Conservation (phyloP, 495 filamentous ascomycete genomes). For the Mytilinidion resinicola region DNA sequence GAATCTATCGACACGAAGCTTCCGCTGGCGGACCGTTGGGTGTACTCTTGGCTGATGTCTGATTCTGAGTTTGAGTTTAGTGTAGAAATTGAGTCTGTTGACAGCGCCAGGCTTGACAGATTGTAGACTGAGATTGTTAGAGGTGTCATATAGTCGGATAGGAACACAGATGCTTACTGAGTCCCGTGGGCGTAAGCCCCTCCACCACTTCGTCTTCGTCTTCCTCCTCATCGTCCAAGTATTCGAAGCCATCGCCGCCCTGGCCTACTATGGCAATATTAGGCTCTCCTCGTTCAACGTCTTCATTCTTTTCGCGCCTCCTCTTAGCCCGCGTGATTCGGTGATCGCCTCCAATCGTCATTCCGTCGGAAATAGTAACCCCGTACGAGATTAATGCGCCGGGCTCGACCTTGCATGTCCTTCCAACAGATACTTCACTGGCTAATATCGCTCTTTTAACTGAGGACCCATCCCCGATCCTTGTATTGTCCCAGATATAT, state of each 20-base stretch:
- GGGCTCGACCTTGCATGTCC: constrained; percentile 56
- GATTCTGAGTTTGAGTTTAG: constrained; percentile 45
- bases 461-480: constrained; percentile 65
- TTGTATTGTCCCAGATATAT: constrained; percentile 83
- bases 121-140: constrained; percentile 57
- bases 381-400: constrained; percentile 77
- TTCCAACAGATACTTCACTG: constrained; percentile 61
- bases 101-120: constrained; percentile 59
- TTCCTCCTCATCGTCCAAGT: constrained; percentile 42
- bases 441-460: constrained; percentile 72
- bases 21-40: constrained; percentile 42
- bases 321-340: constrained; percentile 52
- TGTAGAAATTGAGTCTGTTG: constrained; percentile 72
- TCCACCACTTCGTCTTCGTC: constrained; percentile 44
- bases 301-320: constrained; percentile 40
- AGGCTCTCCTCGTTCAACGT: constrained; percentile 37
- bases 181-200: constrained; percentile 46
- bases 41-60: constrained; percentile 23
- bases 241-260: constrained; percentile 50
- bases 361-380: constrained; percentile 60
- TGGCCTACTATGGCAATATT: constrained; percentile 54
- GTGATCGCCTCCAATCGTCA: constrained; percentile 45
- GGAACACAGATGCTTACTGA: constrained; percentile 37
- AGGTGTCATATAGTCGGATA: not conserved
- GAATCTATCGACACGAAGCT: constrained; percentile 53